Evolutionary conservation across 495 filamentous ascomycete species (phyloP).

Genomic region (Aspergillus wentii): DNA sequence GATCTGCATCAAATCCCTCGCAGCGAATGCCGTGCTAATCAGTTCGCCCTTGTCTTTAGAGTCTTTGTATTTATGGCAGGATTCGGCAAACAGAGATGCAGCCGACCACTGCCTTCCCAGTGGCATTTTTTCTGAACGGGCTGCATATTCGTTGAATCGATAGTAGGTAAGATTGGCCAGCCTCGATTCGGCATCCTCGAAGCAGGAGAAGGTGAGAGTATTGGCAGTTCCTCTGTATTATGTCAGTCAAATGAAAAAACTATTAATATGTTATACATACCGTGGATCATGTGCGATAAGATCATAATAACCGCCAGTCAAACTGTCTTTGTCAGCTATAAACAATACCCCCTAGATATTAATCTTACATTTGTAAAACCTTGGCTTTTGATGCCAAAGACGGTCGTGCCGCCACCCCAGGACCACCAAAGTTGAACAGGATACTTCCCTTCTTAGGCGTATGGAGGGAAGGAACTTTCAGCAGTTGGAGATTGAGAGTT

Average conservation of each 20-base stretch:
- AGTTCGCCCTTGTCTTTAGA: conserved; percentile 14
- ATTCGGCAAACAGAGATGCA: too few relatives aligned
- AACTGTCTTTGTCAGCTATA: too few relatives aligned
- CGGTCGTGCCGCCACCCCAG: conserved; percentile 21
- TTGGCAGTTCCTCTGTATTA: conserved; percentile 26
- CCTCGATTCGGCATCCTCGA: conserved; percentile 6
- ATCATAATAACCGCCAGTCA: conserved; percentile 28
- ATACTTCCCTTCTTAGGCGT: conserved; percentile 34
- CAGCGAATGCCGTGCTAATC: conserved; percentile 34
- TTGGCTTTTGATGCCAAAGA: conserved; percentile 11
- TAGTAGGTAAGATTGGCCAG: not conserved
- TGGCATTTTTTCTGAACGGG: too few relatives aligned
- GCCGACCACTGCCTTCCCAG: conserved; percentile 19
- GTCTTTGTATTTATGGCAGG: too few relatives aligned
- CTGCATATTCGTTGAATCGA: too few relatives aligned
- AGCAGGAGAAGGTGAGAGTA: conserved; percentile 35
- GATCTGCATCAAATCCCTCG: conserved; percentile 37
- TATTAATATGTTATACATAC: conserved; percentile 6
- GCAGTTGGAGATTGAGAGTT: conserved; percentile 28
- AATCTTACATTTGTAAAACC: conserved; percentile 16
- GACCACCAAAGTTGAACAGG: conserved; percentile 42
- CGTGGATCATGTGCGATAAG: conserved; percentile 38
- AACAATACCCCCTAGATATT: too few relatives aligned
- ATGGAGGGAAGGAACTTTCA: conserved; percentile 22
- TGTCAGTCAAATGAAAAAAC: not conserved